Percentiles rank a stretch among this genome's conserved stretches.
phyloP scores from a whole-genome alignment of 495 filamentous ascomycete genomes.

The Pseudomonodictys pantanalensis region DNA sequence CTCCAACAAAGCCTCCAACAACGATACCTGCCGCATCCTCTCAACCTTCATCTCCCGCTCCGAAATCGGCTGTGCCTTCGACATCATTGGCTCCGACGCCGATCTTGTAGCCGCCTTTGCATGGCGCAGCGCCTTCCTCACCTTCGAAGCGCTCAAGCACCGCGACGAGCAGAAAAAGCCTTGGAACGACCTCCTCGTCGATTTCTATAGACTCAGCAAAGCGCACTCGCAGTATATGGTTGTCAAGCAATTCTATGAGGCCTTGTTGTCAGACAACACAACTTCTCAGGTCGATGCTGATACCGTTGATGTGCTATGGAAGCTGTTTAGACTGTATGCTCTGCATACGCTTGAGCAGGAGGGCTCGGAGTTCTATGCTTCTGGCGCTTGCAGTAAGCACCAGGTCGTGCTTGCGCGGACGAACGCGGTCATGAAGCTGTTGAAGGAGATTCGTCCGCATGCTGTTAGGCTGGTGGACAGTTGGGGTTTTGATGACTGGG shows the following conservation, averaged over 20 bases:
- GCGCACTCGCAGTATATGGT: constrained; percentile 68
- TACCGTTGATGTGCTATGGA: constrained; percentile 53
- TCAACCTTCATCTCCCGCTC: constrained; percentile 56
- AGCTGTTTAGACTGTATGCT: constrained; percentile 64
- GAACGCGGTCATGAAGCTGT: constrained; percentile 60
- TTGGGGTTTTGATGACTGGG: constrained; percentile 69
- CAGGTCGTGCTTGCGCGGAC: constrained; percentile 62
- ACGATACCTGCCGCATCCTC: constrained; percentile 60
- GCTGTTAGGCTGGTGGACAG: constrained; percentile 63
- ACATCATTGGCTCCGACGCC: constrained; percentile 58
- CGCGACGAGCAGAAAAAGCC: constrained; percentile 65
- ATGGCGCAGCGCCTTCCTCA: constrained; percentile 67
- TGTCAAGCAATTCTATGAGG: constrained; percentile 69
- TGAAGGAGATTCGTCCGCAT: constrained; percentile 66
- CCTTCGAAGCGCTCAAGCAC: constrained; percentile 69
- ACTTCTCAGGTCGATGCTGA: constrained; percentile 50
- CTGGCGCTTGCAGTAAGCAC: constrained; percentile 58
- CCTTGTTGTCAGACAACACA: constrained; percentile 44
- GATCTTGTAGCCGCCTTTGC: constrained; percentile 67
- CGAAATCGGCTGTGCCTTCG: constrained; percentile 66
- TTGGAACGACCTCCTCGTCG: constrained; percentile 69
- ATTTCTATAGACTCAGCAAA: constrained; percentile 68
- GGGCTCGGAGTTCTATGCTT: constrained; percentile 64
- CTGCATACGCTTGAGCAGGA: constrained; percentile 65
- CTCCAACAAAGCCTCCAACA: constrained; percentile 51